phyloP scores from a whole-genome alignment of 257 asterid species.

The Fraxinus anomala region DNA sequence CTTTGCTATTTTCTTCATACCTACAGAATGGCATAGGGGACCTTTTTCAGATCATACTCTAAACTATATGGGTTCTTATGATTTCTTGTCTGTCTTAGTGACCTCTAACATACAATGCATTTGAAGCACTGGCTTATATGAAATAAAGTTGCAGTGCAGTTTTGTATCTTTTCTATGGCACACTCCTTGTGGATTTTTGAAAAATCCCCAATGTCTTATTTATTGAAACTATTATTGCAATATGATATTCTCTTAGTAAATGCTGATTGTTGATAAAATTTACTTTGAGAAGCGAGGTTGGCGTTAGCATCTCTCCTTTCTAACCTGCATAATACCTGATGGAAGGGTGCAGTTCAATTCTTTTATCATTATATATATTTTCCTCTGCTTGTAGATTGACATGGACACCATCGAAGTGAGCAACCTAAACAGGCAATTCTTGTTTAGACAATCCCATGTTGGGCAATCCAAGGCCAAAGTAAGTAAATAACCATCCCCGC shows the following conservation, averaged over 20 bases:
- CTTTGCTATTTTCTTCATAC: not conserved
- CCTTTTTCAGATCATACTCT: not conserved
- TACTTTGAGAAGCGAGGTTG: slow-evolving; percentile 10
- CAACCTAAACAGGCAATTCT: slow-evolving; percentile 93
- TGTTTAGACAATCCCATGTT: slow-evolving; percentile 93
- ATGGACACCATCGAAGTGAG: slow-evolving; percentile 99
- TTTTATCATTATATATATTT: slow-evolving; percentile 17
- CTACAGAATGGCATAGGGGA: not conserved
- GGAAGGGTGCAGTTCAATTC: slow-evolving; percentile 19
- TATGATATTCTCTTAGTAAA: not conserved
- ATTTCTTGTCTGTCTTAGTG: not conserved
- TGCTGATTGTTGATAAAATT: not conserved
- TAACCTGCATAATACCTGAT: slow-evolving; percentile 8
- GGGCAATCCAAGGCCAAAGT: slow-evolving; percentile 98
- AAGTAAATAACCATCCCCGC: slow-evolving; percentile 31
- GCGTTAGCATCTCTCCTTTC: not conserved
- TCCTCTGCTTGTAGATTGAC: slow-evolving; percentile 71
- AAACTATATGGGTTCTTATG: not conserved
- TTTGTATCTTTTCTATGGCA: not conserved
- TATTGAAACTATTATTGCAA: not conserved
- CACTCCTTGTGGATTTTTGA: not conserved
- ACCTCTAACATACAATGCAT: not conserved
- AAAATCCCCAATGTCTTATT: not conserved
- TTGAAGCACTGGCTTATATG: not conserved
- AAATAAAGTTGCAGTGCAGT: not conserved